Percentiles rank a stretch among this genome's conserved stretches.
phyloP scores from a whole-genome alignment of 2,329 filamentous ascomycete genomes.

The Aspergillus pseudoglaucus region DNA sequence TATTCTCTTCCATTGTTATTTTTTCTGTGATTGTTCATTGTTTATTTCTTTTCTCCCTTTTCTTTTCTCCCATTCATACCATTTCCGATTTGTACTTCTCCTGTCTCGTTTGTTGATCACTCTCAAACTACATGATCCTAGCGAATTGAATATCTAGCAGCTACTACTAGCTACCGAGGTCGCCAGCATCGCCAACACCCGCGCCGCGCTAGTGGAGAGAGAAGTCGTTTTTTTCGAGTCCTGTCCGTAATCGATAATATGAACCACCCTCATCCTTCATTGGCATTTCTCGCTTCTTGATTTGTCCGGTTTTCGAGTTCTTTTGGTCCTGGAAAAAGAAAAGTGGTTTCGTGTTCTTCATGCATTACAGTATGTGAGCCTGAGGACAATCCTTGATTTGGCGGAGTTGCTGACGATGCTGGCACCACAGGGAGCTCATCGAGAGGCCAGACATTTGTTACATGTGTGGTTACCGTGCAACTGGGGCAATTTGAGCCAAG shows the following conservation, averaged over 20 bases:
- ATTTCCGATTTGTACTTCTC: conserved; percentile 26
- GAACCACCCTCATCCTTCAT: not conserved
- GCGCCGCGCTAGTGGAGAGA: conserved; percentile 4
- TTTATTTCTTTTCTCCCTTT: conserved; percentile 14
- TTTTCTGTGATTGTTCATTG: conserved; percentile 7
- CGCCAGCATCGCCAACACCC: conserved; percentile 4
- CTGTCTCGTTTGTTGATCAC: conserved; percentile 25
- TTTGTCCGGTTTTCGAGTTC: not conserved
- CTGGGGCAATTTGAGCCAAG: not conserved
- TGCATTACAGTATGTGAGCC: no score
- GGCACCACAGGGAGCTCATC: not conserved
- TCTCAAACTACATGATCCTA: conserved; percentile 26
- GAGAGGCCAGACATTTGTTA: no score
- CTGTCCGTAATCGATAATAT: conserved; percentile 14
- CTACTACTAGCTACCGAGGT: conserved; percentile 18
- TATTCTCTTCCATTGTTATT: conserved; percentile 13
- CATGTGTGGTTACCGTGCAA: not conserved
- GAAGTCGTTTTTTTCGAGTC: conserved; percentile 5
- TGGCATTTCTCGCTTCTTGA: conserved; percentile 2
- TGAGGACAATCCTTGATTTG: no score
- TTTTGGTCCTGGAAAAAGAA: not conserved
- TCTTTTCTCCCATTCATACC: conserved; percentile 19
- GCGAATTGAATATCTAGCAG: conserved; percentile 26
- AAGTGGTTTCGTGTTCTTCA: not conserved
- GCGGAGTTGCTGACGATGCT: not conserved